Conservation (phyloP, 495 filamentous ascomycete species). For the Cairneyella variabilis region DNA sequence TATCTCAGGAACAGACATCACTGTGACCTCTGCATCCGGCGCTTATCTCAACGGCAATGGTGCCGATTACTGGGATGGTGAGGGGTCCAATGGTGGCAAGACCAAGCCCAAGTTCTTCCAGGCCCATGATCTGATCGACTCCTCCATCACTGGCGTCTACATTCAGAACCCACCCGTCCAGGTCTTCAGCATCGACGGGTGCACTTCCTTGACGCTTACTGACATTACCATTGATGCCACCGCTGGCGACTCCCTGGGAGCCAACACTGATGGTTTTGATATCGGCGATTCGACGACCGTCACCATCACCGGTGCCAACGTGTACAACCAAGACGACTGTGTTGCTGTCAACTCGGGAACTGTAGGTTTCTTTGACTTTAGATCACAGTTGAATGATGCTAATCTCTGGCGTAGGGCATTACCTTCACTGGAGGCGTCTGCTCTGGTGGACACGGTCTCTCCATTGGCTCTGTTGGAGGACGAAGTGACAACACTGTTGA, state of each 20-base stretch:
- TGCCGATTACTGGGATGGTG: slow-evolving; percentile 47
- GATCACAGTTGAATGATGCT: too few relatives aligned
- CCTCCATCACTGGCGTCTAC: slow-evolving; percentile 32
- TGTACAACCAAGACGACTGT: slow-evolving; percentile 64
- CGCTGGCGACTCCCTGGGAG: slow-evolving; percentile 49
- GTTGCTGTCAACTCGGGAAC: slow-evolving; percentile 57
- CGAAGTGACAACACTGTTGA: slow-evolving; percentile 55
- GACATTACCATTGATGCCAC: slow-evolving; percentile 57
- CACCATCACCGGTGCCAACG: slow-evolving; percentile 49
- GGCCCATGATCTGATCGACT: slow-evolving; percentile 34
- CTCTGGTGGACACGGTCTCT: slow-evolving; percentile 59
- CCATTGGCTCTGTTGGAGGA: slow-evolving; percentile 65
- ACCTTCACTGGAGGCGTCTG: slow-evolving; percentile 45
- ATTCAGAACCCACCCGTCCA: slow-evolving; percentile 59
- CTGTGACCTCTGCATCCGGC: slow-evolving; percentile 38
- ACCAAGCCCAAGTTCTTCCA: slow-evolving; percentile 54
- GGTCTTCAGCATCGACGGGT: slow-evolving; percentile 51
- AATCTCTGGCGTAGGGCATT: too few relatives aligned
- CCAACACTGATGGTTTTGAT: slow-evolving; percentile 68
- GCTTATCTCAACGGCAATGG: slow-evolving; percentile 43
- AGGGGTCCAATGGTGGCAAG: slow-evolving; percentile 48
- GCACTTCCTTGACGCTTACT: slow-evolving; percentile 42
- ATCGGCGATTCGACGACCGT: slow-evolving; percentile 43
- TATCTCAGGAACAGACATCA: slow-evolving; percentile 42
- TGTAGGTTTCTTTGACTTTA: slow-evolving; percentile 46